These are phyloP conservation scores for Triangularia setosa DNA, from an alignment of 2,329 filamentous ascomycete genomes.

Conservation along the genomic window DNA sequence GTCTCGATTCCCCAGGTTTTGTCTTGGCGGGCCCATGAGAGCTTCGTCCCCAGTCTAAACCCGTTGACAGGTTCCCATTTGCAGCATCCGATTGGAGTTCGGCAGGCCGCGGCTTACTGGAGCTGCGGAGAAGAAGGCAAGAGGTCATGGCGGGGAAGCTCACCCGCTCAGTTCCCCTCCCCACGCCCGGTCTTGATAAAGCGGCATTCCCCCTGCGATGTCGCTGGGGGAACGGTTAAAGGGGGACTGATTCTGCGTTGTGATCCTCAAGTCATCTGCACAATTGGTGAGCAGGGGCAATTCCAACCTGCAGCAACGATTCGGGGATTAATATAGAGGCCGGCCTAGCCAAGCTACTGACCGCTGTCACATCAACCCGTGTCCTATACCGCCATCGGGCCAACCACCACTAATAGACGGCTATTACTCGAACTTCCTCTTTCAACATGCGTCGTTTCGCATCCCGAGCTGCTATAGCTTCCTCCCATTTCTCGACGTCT, in stretches of 20 bases:
- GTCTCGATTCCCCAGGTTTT: slow-evolving; percentile 1
- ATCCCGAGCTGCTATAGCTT: slow-evolving; percentile 34
- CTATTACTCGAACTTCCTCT: not conserved
- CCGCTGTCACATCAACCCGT: slow-evolving; percentile 4
- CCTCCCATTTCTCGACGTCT: slow-evolving; percentile 16
- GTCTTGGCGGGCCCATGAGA: slow-evolving; percentile 9
- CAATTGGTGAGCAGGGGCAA: slow-evolving; percentile 3
- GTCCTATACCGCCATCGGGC: not conserved
- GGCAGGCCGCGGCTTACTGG: slow-evolving; percentile 26
- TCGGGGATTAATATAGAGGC: slow-evolving; percentile 24
- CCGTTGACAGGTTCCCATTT: slow-evolving; percentile 12
- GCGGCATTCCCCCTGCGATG: slow-evolving; percentile 15
- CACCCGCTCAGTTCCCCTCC: slow-evolving; percentile 6
- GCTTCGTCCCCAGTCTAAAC: slow-evolving; percentile 7
- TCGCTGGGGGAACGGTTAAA: slow-evolving; percentile 19
- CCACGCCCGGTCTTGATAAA: slow-evolving; percentile 6
- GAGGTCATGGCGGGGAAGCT: not conserved
- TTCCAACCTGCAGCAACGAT: slow-evolving; percentile 7
- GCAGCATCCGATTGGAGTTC: slow-evolving; percentile 18
- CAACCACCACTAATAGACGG: not conserved
- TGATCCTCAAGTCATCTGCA: not conserved
- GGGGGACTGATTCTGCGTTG: not conserved
- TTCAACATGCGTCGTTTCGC: slow-evolving; percentile 45
- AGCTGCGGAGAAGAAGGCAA: not conserved
- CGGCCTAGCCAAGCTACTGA: slow-evolving; percentile 1